These are phyloP conservation scores for Rhizopogon sp. DNA, from an alignment of 768 basidiomycete species.

Conservation along the genomic window DNA sequence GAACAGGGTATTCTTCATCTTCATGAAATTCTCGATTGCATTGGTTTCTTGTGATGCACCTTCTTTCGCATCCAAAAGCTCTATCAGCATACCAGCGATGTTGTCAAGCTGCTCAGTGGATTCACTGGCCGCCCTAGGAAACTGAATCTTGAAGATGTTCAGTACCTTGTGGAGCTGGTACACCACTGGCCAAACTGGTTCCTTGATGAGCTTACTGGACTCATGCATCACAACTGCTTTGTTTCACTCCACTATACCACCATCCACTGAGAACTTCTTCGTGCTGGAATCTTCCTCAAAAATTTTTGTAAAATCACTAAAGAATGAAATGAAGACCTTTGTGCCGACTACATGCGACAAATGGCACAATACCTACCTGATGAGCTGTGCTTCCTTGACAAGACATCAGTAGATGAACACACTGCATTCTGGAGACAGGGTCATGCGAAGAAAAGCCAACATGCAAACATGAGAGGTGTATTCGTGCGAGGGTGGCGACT, in stretches of 20 bases:
- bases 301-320: conserved; percentile 27
- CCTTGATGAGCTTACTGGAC: conserved; percentile 25
- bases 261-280: conserved; percentile 24
- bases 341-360: conserved; percentile 18
- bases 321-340: conserved; percentile 22
- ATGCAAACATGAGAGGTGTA: conserved; percentile 18
- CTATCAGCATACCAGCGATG: too few relatives aligned
- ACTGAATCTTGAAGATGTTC: too few relatives aligned
- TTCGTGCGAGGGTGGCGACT: conserved; percentile 7
- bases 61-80: too few relatives aligned
- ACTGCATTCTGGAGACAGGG: conserved; percentile 15
- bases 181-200: conserved; percentile 26
- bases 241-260: conserved; percentile 30
- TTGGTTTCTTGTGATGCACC: too few relatives aligned
- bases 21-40: too few relatives aligned
- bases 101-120: too few relatives aligned
- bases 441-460: conserved; percentile 14
- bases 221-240: conserved; percentile 12
- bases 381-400: conserved; percentile 31
- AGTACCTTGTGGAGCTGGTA: conserved; percentile 19
- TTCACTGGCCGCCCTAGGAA: too few relatives aligned
- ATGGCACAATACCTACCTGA: conserved; percentile 27
- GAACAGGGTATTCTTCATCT: too few relatives aligned
- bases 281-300: conserved; percentile 22
- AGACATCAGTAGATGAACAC: conserved; percentile 28